Percentiles rank a stretch among this genome's conserved stretches.
Conservation (phyloP, 306 rosid genomes). For the Malus fusca region DNA sequence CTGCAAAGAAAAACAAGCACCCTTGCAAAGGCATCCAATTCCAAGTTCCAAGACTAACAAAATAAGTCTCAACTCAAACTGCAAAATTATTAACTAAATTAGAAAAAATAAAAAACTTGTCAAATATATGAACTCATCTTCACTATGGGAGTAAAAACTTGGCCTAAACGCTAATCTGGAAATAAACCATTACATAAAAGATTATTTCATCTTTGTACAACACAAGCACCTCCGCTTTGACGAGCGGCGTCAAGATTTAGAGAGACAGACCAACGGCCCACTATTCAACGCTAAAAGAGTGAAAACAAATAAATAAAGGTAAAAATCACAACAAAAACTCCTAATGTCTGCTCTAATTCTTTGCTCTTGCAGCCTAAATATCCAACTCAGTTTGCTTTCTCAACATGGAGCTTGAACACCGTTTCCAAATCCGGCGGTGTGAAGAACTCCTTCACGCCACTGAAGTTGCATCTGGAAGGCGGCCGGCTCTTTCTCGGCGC, state of each 20-base stretch:
- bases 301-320: neutral
- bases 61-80: neutral
- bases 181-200: conserved; percentile 41
- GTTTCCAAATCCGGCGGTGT: conserved; percentile 87
- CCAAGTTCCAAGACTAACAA: neutral
- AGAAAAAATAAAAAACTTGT: neutral
- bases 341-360: conserved; percentile 20
- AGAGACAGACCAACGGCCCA: too few species aligned
- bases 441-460: conserved; percentile 58
- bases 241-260: too few species aligned
- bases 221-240: conserved; percentile 15
- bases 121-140: conserved; percentile 2
- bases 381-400: conserved; percentile 46
- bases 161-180: conserved; percentile 20
- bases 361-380: conserved; percentile 20
- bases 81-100: neutral
- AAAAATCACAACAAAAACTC: conserved; percentile 29
- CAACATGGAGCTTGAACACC: conserved; percentile 60
- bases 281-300: neutral
- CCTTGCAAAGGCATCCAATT: neutral
- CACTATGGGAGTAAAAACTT: neutral
- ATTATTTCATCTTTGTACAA: conserved; percentile 52
- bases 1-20: neutral
- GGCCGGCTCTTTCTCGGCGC: conserved; percentile 80
- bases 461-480: conserved; percentile 33